A percentile compares a stretch with the other conserved stretches of the same genome.
phyloP scores from a whole-genome alignment of 257 asterid genomes.

The Euphrasia confusa region DNA sequence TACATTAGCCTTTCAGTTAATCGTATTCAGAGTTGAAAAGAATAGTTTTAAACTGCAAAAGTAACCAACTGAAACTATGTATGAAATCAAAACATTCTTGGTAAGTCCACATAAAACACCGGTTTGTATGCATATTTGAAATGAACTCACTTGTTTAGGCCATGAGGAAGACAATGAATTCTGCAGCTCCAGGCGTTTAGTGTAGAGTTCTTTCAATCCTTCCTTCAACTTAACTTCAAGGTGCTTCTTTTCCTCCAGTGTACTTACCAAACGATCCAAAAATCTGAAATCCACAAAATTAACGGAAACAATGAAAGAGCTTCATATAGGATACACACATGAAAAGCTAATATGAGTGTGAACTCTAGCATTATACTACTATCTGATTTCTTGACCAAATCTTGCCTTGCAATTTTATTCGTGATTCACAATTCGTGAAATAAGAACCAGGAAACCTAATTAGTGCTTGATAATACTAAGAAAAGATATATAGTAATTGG shows the following conservation, averaged over 20 bases:
- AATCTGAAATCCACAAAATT: constrained; percentile 49
- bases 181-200: constrained; percentile 83
- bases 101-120: constrained; percentile 2
- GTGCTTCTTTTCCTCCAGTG: constrained; percentile 86
- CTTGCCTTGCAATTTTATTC: not conserved
- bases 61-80: not conserved
- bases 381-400: not conserved
- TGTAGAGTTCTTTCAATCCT: constrained; percentile 66
- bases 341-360: no score
- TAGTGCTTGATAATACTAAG: not conserved
- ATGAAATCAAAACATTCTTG: constrained; percentile 3
- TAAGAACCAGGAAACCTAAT: not conserved
- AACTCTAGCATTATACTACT: not conserved
- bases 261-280: constrained; percentile 76
- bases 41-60: not conserved
- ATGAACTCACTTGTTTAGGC: constrained; percentile 86
- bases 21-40: no score
- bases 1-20: no score
- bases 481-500: not conserved
- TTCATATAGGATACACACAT: not conserved
- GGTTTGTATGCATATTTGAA: constrained; percentile 15
- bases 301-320: constrained; percentile 7
- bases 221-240: constrained; percentile 77
- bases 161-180: constrained; percentile 84
- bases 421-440: not conserved